Base-by-base conservation (phyloP, 2,329 filamentous ascomycete genomes). In the Paracoccidioides brasiliensis region DNA sequence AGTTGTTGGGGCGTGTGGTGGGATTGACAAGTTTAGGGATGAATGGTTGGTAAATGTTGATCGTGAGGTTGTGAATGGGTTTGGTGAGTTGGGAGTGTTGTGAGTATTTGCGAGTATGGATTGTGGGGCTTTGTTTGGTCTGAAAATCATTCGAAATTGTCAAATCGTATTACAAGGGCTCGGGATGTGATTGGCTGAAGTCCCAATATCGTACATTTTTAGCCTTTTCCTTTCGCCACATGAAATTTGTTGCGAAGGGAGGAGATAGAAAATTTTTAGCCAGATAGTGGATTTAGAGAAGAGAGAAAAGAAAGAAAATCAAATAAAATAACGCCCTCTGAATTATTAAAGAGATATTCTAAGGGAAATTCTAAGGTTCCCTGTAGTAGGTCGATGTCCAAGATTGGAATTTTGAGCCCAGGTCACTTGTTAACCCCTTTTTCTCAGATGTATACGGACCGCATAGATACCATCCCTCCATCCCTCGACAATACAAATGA, bases 1-100 rank as follows among this genome's bases (percentile, higher is more conserved):
- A 5, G 61, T 73, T n/a, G 68, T 74, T 49, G 60, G 64, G 46
- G 61, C 63, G 3, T 73, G 71, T 59, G 72, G 72, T 43, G 72
- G 72, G 3, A 66, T 67, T 33, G 67, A 72, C 55, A 66, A 64
- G 42, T 74, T 75, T 61, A 67, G 72, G 55, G 67, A 67, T 22
- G 67, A 72, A 33, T 75, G 72, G 70, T 56, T 74, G 40, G 62
- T 72, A 9, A 72, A 74, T 64, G 70, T 74, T 38, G 72, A 75
- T 60, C 59, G 63, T 2, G 70, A 74, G 41, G 71, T 74, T 30
- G 67, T 74, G 28, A 61, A 66, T 55, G 52, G 62, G 9, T 65
- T 60, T 61, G 58, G 46, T 6, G 57, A 60, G 41, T 55, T 61
- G 56, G 56, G 58, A 14, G 43, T 61, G 33, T 50, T 58, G 40